Percentiles rank a stretch among this genome's conserved stretches.
phyloP scores from a whole-genome alignment of 2,329 filamentous ascomycete genomes.

The Fonsecaea pedrosoi region DNA sequence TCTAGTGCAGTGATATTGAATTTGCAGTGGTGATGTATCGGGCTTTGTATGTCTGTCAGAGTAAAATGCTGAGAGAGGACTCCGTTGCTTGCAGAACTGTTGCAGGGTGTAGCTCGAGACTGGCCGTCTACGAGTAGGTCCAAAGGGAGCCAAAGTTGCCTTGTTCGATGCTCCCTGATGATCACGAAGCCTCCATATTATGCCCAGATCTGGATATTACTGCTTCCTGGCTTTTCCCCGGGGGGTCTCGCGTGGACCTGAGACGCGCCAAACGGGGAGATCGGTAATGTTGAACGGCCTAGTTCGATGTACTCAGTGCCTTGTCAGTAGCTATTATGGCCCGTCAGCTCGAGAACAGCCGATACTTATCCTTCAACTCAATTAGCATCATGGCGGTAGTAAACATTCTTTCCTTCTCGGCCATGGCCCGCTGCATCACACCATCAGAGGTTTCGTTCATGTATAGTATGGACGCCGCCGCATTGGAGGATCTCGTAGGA shows the following conservation, averaged over 20 bases:
- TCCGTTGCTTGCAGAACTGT: neutral
- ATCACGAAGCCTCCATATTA: too few species aligned
- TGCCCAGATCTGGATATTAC: neutral
- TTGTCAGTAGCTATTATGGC: neutral
- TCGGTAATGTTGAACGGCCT: too few species aligned
- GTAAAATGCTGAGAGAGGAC: too few species aligned
- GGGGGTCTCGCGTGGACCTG: neutral
- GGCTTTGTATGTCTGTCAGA: neutral
- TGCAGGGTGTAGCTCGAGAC: neutral
- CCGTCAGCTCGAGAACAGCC: neutral
- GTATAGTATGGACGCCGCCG: neutral
- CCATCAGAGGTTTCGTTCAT: neutral
- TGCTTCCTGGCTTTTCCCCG: neutral
- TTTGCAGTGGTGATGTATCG: slow-evolving; percentile 24
- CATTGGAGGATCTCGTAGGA: too few species aligned
- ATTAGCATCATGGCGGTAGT: neutral
- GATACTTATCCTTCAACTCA: neutral
- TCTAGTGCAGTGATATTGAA: slow-evolving; percentile 43
- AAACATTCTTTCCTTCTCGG: neutral
- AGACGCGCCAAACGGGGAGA: neutral
- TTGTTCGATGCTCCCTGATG: neutral
- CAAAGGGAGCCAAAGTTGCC: neutral
- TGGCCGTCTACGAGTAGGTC: neutral
- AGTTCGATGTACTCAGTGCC: neutral
- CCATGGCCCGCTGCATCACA: neutral